Evolutionary conservation across 2,329 filamentous ascomycete species (phyloP).

Genomic region (Fusarium concolor): DNA sequence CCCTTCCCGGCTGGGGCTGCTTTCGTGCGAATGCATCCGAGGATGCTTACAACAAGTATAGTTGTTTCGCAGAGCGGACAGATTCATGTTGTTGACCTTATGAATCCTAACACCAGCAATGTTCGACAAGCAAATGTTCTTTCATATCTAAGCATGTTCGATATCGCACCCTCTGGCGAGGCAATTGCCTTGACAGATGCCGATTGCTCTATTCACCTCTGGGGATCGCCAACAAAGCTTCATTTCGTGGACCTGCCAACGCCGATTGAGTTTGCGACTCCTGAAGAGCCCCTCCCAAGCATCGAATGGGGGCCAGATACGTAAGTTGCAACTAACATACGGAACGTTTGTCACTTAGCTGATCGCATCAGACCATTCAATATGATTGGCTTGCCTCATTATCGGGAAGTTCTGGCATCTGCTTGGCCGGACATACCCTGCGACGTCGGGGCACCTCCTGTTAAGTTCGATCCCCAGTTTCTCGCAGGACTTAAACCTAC

Average conservation of each 20-base stretch:
- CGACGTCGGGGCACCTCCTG: slow-evolving; percentile 85
- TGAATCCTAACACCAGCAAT: slow-evolving; percentile 90
- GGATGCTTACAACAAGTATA: slow-evolving; percentile 94
- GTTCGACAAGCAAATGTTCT: slow-evolving; percentile 85
- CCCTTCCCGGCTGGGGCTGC: slow-evolving; percentile 93
- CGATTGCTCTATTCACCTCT: slow-evolving; percentile 83
- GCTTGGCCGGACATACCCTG: slow-evolving; percentile 90
- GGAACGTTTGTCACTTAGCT: background rate
- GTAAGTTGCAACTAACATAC: slow-evolving; percentile 57
- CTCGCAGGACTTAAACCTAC: slow-evolving; percentile 75
- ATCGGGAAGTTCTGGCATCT: slow-evolving; percentile 87
- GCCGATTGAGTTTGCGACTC: slow-evolving; percentile 81
- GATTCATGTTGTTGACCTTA: slow-evolving; percentile 94
- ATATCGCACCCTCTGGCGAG: slow-evolving; percentile 89
- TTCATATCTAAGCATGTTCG: slow-evolving; percentile 80
- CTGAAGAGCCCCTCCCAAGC: slow-evolving; percentile 65
- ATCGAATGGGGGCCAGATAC: slow-evolving; percentile 79
- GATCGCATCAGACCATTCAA: slow-evolving; percentile 74
- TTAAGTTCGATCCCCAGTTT: slow-evolving; percentile 77
- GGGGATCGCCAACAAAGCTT: slow-evolving; percentile 87
- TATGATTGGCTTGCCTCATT: slow-evolving; percentile 90
- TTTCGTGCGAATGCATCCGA: slow-evolving; percentile 95
- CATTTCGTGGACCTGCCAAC: slow-evolving; percentile 86
- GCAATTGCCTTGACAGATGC: slow-evolving; percentile 84
- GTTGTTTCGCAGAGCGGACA: slow-evolving; percentile 92